Conservation (phyloP, 352 stramenopile species). For the Pythium apleroticum region DNA sequence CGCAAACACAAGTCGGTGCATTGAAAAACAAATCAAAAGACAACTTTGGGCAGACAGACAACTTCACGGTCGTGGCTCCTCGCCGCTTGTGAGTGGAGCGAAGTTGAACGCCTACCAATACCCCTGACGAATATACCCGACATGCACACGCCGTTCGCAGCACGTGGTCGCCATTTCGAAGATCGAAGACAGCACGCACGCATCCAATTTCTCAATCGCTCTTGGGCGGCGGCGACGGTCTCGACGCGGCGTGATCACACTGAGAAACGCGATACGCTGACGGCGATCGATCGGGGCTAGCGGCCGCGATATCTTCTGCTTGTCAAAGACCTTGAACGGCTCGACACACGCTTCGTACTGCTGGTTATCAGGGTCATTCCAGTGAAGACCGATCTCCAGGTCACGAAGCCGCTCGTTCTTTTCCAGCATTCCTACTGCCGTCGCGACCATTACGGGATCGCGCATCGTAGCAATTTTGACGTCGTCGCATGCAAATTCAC, state of each 20-base stretch:
- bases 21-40: no score
- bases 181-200: neutral
- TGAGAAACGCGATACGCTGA: neutral
- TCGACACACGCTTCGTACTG: neutral
- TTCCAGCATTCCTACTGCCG: neutral
- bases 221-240: neutral
- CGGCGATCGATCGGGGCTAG: neutral
- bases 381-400: neutral
- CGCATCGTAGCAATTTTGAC: neutral
- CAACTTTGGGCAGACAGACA: no score
- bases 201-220: neutral
- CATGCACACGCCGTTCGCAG: neutral
- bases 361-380: neutral
- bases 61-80: no score
- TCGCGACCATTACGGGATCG: neutral
- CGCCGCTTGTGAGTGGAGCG: no score
- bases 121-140: no score
- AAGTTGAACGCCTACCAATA: no score
- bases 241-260: neutral
- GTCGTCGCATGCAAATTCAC: neutral
- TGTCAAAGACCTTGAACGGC: neutral
- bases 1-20: no score
- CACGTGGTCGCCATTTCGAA: neutral
- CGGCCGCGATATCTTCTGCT: neutral
- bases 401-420: neutral